Conservation (phyloP, 2,329 filamentous ascomycete genomes). For the Phaeophleospora eucalypticola region DNA sequence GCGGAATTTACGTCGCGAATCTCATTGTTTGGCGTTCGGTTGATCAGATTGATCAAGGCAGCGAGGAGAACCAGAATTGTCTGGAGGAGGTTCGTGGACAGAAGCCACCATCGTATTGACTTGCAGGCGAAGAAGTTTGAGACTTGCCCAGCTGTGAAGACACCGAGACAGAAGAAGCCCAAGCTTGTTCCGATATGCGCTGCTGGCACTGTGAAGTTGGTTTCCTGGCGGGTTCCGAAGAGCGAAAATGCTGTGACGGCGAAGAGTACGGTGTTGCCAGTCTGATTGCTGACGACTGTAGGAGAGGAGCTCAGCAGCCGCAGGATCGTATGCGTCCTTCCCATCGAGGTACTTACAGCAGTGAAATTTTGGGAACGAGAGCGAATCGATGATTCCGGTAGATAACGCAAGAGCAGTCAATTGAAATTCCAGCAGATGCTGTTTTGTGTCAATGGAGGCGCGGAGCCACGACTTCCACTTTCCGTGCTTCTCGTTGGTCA, state of each 20-base stretch:
- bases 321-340: background rate
- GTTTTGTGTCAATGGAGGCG: slow-evolving; percentile 5
- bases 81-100: slow-evolving; percentile 54
- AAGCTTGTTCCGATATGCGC: slow-evolving; percentile 55
- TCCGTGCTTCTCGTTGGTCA: background rate
- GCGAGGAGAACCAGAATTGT: slow-evolving; percentile 52
- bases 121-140: slow-evolving; percentile 49
- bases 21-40: slow-evolving; percentile 1
- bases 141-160: slow-evolving; percentile 54
- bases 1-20: slow-evolving; percentile 1
- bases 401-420: slow-evolving; percentile 39
- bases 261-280: slow-evolving; percentile 61
- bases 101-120: slow-evolving; percentile 51
- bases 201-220: slow-evolving; percentile 6
- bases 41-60: slow-evolving; percentile 45
- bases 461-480: background rate
- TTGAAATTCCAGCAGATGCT: slow-evolving; percentile 29
- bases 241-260: slow-evolving; percentile 45
- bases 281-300: slow-evolving; percentile 59
- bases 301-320: background rate
- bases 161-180: slow-evolving; percentile 54
- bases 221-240: slow-evolving; percentile 8
- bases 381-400: slow-evolving; percentile 50
- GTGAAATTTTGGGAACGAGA: slow-evolving; percentile 58
- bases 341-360: slow-evolving; percentile 32